phyloP scores from a whole-genome alignment of 345 rosid species.

The Triadica sebifera region DNA sequence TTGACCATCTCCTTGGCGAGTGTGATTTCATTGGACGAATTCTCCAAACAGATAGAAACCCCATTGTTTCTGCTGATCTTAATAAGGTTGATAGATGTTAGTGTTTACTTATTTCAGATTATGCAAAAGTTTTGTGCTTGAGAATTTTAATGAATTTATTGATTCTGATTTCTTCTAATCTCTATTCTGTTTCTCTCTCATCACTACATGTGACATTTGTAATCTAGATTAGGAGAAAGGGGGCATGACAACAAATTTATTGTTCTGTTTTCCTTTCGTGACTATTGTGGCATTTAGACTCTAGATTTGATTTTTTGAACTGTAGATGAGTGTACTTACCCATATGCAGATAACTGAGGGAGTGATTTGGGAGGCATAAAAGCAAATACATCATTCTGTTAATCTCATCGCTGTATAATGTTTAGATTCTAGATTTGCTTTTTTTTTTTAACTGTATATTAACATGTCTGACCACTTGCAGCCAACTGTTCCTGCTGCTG shows the following conservation, averaged over 20 bases:
- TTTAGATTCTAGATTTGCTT: too few relatives aligned
- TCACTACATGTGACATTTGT: background rate
- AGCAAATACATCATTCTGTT: too few relatives aligned
- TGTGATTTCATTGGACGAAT: slow-evolving; percentile 75
- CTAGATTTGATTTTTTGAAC: too few relatives aligned
- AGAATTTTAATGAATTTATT: slow-evolving; percentile 21
- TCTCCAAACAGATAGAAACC: slow-evolving; percentile 65
- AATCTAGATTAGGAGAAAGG: background rate
- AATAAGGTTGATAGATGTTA: slow-evolving; percentile 40
- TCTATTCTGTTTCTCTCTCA: background rate
- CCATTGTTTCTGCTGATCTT: slow-evolving; percentile 50
- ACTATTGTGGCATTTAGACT: slow-evolving; percentile 42
- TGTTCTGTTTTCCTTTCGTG: slow-evolving; percentile 27
- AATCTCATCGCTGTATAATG: too few relatives aligned
- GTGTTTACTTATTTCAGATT: background rate
- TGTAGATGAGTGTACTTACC: too few relatives aligned
- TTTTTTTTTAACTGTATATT: background rate
- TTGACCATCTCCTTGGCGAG: slow-evolving; percentile 72
- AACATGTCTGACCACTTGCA: slow-evolving; percentile 29
- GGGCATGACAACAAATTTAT: background rate
- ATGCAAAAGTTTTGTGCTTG: background rate
- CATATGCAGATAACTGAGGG: too few relatives aligned
- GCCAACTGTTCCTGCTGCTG: slow-evolving; percentile 75
- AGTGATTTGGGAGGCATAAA: too few relatives aligned
- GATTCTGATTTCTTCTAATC: slow-evolving; percentile 33